Evolutionary conservation across 371 early-diverging fungal species (phyloP).

Genomic region (Rhizopus arrhizus): DNA sequence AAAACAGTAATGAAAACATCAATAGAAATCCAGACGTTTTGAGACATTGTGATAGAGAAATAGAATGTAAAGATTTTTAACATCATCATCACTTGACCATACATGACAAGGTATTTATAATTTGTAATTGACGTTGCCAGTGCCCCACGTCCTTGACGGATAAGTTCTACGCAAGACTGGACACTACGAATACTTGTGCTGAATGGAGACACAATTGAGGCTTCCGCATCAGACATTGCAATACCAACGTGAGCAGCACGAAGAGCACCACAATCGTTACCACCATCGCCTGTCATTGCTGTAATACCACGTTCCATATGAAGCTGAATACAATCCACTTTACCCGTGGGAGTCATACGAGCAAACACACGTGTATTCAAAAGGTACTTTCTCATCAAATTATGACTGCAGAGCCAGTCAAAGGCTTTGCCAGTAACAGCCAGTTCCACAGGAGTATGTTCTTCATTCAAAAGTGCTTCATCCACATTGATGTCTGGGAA

Average conservation of each 20-base stretch:
- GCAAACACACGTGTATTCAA: constrained; percentile 72
- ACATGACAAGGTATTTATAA: constrained; percentile 75
- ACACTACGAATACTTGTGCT: constrained; percentile 70
- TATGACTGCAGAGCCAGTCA: constrained; percentile 46
- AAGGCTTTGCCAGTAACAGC: constrained; percentile 78
- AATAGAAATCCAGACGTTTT: constrained; percentile 70
- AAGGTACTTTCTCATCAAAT: constrained; percentile 53
- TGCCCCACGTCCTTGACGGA: constrained; percentile 76
- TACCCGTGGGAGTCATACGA: constrained; percentile 78
- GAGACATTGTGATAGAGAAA: constrained; percentile 56
- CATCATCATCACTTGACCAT: constrained; percentile 77
- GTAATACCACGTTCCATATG: constrained; percentile 78
- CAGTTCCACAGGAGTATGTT: constrained; percentile 56
- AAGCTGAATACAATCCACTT: constrained; percentile 71
- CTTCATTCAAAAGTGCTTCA: constrained; percentile 32
- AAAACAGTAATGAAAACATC: constrained; percentile 72
- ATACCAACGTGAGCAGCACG: constrained; percentile 91
- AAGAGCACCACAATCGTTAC: constrained; percentile 94
- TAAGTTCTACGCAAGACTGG: constrained; percentile 71
- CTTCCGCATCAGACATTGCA: constrained; percentile 85
- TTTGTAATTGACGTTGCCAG: constrained; percentile 76
- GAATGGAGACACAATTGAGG: constrained; percentile 88
- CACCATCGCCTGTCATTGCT: constrained; percentile 96
- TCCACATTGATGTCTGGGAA: constrained; percentile 42
- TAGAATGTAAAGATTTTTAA: constrained; percentile 66